Percentiles rank a stretch among this genome's conserved stretches.
phyloP scores from a whole-genome alignment of 2,329 filamentous ascomycete species.

The Podosphaera leucotricha region DNA sequence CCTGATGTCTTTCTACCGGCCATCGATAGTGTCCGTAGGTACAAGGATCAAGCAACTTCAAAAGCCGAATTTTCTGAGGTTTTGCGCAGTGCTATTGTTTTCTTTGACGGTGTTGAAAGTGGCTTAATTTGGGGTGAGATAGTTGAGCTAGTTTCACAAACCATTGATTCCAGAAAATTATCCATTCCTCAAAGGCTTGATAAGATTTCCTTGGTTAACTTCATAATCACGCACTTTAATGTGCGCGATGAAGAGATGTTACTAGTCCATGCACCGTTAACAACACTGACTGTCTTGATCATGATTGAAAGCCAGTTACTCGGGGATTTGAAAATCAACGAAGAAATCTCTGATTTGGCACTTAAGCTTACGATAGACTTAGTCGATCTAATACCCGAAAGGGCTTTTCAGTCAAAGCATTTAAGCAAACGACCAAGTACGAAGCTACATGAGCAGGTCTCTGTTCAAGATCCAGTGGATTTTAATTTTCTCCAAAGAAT shows the following conservation, averaged over 20 bases:
- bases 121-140: conserved; percentile 78
- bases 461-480: conserved; percentile 17
- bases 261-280: conserved; percentile 57
- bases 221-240: conserved; percentile 75
- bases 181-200: conserved; percentile 23
- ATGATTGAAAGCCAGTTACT: conserved; percentile 19
- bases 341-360: conserved; percentile 15
- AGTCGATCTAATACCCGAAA: conserved; percentile 38
- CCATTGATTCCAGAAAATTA: conserved; percentile 26
- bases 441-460: conserved; percentile 10
- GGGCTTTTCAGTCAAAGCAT: conserved; percentile 27
- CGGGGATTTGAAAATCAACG: conserved; percentile 6
- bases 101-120: conserved; percentile 94
- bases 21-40: conserved; percentile 55
- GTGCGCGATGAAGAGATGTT: conserved; percentile 92
- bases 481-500: conserved; percentile 36
- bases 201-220: conserved; percentile 51
- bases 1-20: conserved; percentile 74
- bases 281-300: conserved; percentile 35
- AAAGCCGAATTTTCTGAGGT: conserved; percentile 63
- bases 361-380: conserved; percentile 30
- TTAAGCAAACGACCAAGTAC: conserved; percentile 6
- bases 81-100: conserved; percentile 74
- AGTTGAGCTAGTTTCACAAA: conserved; percentile 38
- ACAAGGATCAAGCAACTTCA: conserved; percentile 38